Conservation (phyloP, 371 early-diverging fungal genomes). For the Circinella minor region DNA sequence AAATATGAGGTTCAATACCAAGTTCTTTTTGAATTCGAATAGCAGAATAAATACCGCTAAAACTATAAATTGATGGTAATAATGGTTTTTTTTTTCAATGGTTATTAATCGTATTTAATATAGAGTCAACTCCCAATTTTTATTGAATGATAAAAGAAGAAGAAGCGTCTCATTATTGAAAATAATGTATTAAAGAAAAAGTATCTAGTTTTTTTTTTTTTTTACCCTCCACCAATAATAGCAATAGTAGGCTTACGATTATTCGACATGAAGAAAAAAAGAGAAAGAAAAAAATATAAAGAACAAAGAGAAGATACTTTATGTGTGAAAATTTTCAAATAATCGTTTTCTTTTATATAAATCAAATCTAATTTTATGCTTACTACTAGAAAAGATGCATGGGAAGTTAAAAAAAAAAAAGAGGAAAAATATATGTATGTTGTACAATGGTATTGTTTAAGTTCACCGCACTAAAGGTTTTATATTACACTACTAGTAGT, state of each 20-base stretch:
- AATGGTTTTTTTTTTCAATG: neutral
- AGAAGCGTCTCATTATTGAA: too few species aligned
- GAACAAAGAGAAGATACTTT: neutral
- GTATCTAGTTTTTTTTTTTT: neutral
- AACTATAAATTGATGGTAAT: neutral
- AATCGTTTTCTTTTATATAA: too few species aligned
- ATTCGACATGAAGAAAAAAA: neutral
- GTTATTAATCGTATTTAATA: too few species aligned
- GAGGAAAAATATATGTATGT: too few species aligned
- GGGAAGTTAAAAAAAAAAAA: too few species aligned
- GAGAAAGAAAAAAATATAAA: neutral
- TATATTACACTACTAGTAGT: too few species aligned
- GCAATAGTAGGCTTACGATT: slow-evolving; percentile 1
- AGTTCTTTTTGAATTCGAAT: slow-evolving; percentile 57
- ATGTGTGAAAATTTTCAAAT: neutral
- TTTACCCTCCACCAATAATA: slow-evolving; percentile 5
- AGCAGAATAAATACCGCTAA: slow-evolving; percentile 39
- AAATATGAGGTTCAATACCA: slow-evolving; percentile 49
- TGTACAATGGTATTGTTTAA: too few species aligned
- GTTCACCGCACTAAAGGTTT: too few species aligned
- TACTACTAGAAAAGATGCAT: too few species aligned
- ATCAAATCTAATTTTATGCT: too few species aligned
- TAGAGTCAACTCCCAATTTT: too few species aligned
- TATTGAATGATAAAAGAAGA: too few species aligned
- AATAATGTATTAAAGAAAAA: neutral